Percentiles rank a stretch among this genome's conserved stretches.
phyloP scores from a whole-genome alignment of 148 eudicot genomes.

The Talinum fruticosum region DNA sequence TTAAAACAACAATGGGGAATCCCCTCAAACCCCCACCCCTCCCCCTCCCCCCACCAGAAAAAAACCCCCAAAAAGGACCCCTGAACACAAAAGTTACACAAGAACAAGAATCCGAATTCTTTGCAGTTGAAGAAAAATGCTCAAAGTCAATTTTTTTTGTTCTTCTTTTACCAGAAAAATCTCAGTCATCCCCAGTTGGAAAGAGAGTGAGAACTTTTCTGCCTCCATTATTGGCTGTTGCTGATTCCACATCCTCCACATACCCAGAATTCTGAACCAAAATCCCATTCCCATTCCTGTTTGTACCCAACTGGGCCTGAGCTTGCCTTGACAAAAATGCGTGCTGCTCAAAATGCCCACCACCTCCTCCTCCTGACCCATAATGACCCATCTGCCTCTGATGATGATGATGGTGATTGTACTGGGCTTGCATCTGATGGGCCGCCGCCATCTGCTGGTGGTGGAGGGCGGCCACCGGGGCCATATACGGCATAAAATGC shows the following conservation, averaged over 20 bases:
- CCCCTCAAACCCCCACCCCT: background rate
- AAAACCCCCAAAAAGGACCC: slow-evolving; percentile 10
- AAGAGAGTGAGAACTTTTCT: slow-evolving; percentile 75
- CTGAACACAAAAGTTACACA: slow-evolving; percentile 20
- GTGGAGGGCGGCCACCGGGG: slow-evolving; percentile 47
- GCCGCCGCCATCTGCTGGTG: slow-evolving; percentile 43
- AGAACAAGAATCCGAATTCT: slow-evolving; percentile 14
- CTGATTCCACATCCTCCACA: slow-evolving; percentile 70
- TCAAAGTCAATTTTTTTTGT: background rate
- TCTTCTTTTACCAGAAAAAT: background rate
- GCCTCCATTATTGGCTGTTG: slow-evolving; percentile 36
- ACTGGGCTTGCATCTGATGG: slow-evolving; percentile 33
- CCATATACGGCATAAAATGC: slow-evolving; percentile 54
- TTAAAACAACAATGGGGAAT: slow-evolving; percentile 19
- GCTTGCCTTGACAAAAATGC: slow-evolving; percentile 51
- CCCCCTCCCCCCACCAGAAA: background rate
- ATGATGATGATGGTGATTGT: slow-evolving; percentile 31
- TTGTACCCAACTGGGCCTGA: slow-evolving; percentile 45
- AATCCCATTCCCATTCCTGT: slow-evolving; percentile 41
- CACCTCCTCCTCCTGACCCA: slow-evolving; percentile 24
- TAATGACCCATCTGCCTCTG: slow-evolving; percentile 60
- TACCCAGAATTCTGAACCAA: slow-evolving; percentile 47
- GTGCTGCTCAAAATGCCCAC: slow-evolving; percentile 55
- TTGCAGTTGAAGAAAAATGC: background rate
- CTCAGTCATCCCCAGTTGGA: slow-evolving; percentile 69